These are phyloP conservation scores for Coniochaeta sp. DNA, from an alignment of 2,329 filamentous ascomycete species.

Conservation along the genomic window DNA sequence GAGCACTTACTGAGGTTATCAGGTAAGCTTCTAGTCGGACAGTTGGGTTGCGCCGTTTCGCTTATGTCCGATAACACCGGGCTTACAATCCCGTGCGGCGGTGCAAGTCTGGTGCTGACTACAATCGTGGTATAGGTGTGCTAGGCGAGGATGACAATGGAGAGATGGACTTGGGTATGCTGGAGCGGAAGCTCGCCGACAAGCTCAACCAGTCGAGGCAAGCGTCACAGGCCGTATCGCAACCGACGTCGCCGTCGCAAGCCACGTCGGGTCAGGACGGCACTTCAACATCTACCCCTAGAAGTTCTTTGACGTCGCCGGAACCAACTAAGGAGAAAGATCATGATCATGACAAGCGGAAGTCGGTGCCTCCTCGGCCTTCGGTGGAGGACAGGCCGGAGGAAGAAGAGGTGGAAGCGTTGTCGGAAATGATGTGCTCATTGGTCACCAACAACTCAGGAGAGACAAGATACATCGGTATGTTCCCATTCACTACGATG, in stretches of 20 bases:
- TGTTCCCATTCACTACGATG: no score
- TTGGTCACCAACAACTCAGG: slow-evolving; percentile 91
- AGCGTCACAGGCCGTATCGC: slow-evolving; percentile 40
- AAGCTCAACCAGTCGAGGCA: slow-evolving; percentile 46
- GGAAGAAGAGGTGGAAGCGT: slow-evolving; percentile 68
- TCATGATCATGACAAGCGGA: slow-evolving; percentile 25
- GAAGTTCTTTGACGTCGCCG: slow-evolving; percentile 49
- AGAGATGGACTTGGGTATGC: slow-evolving; percentile 76
- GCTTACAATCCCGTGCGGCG: neutral
- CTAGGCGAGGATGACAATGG: slow-evolving; percentile 80
- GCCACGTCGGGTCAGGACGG: slow-evolving; percentile 35
- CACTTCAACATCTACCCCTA: slow-evolving; percentile 35
- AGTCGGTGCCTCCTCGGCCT: slow-evolving; percentile 28
- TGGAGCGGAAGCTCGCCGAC: slow-evolving; percentile 69
- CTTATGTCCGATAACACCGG: neutral
- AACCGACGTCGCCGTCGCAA: slow-evolving; percentile 45
- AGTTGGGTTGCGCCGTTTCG: neutral
- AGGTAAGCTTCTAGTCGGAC: slow-evolving; percentile 37
- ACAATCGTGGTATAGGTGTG: slow-evolving; percentile 46
- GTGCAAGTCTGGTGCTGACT: slow-evolving; percentile 16
- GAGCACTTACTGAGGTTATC: slow-evolving; percentile 83
- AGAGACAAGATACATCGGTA: slow-evolving; percentile 93
- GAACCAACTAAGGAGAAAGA: slow-evolving; percentile 34
- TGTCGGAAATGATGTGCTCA: slow-evolving; percentile 99
- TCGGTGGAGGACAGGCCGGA: slow-evolving; percentile 32